These are phyloP conservation scores for Aspergillus niger DNA, from an alignment of 2,329 filamentous ascomycete species.

Conservation along the genomic window DNA sequence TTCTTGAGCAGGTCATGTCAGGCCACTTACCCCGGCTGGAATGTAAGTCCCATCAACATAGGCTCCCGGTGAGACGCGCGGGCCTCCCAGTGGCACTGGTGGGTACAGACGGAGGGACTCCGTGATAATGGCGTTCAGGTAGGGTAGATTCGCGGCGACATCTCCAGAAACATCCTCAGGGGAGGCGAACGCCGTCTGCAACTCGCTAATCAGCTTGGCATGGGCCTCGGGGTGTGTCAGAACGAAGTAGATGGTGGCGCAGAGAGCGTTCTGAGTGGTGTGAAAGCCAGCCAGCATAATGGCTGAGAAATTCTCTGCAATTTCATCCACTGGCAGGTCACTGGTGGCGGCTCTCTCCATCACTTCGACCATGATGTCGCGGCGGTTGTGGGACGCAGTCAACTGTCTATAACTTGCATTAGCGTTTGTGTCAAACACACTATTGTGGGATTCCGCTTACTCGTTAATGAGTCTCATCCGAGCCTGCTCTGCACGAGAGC, in stretches of 20 bases:
- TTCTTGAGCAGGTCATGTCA: background rate
- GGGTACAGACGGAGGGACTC: conserved; percentile 37
- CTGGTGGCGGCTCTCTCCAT: conserved; percentile 23
- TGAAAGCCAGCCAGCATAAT: conserved; percentile 33
- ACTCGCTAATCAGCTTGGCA: conserved; percentile 20
- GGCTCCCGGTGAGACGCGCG: conserved; percentile 29
- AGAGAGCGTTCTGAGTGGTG: conserved; percentile 30
- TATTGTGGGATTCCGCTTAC: conserved; percentile 12
- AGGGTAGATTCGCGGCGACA: conserved; percentile 24
- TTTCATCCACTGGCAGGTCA: conserved; percentile 23
- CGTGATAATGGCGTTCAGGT: conserved; percentile 34
- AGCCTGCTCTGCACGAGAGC: conserved; percentile 23
- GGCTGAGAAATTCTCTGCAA: conserved; percentile 32
- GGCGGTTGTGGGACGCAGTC: conserved; percentile 22
- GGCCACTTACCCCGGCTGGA: conserved; percentile 26
- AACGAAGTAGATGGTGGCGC: conserved; percentile 30
- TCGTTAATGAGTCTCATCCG: conserved; percentile 29
- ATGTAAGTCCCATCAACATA: conserved; percentile 27
- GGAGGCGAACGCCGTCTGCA: conserved; percentile 20
- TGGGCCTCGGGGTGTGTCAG: conserved; percentile 26
- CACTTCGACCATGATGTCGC: conserved; percentile 32
- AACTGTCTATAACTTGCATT: conserved; percentile 20
- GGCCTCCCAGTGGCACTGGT: conserved; percentile 31
- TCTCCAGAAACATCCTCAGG: conserved; percentile 24
- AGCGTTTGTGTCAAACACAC: background rate